These are phyloP conservation scores for Candida neerlandica DNA, from an alignment of 1,139 yeast species.

Conservation along the genomic window DNA sequence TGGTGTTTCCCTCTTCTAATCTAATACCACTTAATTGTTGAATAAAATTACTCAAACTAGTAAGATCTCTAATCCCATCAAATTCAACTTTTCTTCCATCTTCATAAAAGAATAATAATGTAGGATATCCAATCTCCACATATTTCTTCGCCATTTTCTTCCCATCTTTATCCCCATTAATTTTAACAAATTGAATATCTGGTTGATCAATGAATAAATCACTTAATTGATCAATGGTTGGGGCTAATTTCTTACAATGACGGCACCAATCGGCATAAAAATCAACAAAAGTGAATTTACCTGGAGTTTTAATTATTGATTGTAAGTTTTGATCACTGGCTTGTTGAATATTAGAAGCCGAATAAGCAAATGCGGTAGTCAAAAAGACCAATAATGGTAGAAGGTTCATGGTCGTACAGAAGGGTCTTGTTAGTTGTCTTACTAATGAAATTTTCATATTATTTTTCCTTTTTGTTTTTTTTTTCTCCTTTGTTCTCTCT, in stretches of 20 bases:
- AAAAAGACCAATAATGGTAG: conserved; percentile 1
- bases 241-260: conserved; percentile 70
- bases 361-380: conserved; percentile 8
- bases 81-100: conserved; percentile 52
- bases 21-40: conserved; percentile 37
- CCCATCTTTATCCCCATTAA: conserved; percentile 69
- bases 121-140: conserved; percentile 66
- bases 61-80: conserved; percentile 50
- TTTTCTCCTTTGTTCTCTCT: background rate
- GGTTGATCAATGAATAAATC: conserved; percentile 47
- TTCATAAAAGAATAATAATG: conserved; percentile 56
- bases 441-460: background rate
- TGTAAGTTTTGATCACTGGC: conserved; percentile 54
- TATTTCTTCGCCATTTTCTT: conserved; percentile 56
- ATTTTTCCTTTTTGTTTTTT: background rate
- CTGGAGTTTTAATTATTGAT: conserved; percentile 53
- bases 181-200: conserved; percentile 56
- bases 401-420: background rate
- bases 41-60: conserved; percentile 48
- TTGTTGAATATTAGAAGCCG: conserved; percentile 22
- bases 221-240: conserved; percentile 63
- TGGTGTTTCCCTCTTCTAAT: conserved; percentile 20
- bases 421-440: background rate
- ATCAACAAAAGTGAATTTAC: conserved; percentile 68
- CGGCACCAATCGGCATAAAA: conserved; percentile 84